Evolutionary conservation across 2,329 filamentous ascomycete genomes (phyloP).

Genomic region (Calonectria leucothoes): DNA sequence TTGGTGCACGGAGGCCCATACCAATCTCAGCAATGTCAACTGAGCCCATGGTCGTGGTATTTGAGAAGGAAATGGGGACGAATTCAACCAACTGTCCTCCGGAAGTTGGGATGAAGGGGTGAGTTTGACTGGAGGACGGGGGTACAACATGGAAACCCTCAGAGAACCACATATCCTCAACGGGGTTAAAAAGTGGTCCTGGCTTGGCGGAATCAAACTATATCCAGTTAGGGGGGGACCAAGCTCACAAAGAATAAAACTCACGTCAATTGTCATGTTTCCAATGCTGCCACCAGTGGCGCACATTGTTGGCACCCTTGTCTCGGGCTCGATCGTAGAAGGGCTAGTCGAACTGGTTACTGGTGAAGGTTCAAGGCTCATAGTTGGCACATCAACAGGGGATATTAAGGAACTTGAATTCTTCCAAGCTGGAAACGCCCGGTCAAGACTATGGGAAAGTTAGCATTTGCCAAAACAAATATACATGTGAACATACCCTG

Average conservation of each 20-base stretch:
- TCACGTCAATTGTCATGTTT: slow-evolving; percentile 52
- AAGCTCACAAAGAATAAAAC: slow-evolving; percentile 22
- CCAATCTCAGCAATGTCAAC: slow-evolving; percentile 54
- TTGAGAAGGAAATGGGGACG: slow-evolving; percentile 49
- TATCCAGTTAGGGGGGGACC: slow-evolving; percentile 24
- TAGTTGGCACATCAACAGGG: slow-evolving; percentile 17
- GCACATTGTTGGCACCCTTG: slow-evolving; percentile 40
- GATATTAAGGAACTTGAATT: slow-evolving; percentile 45
- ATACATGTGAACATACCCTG: slow-evolving; percentile 36
- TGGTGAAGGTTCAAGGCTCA: slow-evolving; percentile 10
- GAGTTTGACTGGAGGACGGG: slow-evolving; percentile 45
- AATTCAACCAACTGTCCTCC: slow-evolving; percentile 55
- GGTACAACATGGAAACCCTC: slow-evolving; percentile 54
- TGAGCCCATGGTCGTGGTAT: slow-evolving; percentile 38
- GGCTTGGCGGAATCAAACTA: slow-evolving; percentile 52
- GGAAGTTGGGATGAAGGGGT: slow-evolving; percentile 52
- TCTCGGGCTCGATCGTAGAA: slow-evolving; percentile 13
- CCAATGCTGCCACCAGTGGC: slow-evolving; percentile 47
- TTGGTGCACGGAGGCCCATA: slow-evolving; percentile 51
- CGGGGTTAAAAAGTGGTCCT: slow-evolving; percentile 54
- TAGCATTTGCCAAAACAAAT: not conserved
- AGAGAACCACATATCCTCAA: slow-evolving; percentile 55
- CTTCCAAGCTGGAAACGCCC: slow-evolving; percentile 36
- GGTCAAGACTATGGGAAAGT: slow-evolving; percentile 32
- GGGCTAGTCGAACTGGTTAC: slow-evolving; percentile 1